These are phyloP conservation scores for Aspergillus leporis DNA, from an alignment of 495 filamentous ascomycete species.

Conservation along the genomic window DNA sequence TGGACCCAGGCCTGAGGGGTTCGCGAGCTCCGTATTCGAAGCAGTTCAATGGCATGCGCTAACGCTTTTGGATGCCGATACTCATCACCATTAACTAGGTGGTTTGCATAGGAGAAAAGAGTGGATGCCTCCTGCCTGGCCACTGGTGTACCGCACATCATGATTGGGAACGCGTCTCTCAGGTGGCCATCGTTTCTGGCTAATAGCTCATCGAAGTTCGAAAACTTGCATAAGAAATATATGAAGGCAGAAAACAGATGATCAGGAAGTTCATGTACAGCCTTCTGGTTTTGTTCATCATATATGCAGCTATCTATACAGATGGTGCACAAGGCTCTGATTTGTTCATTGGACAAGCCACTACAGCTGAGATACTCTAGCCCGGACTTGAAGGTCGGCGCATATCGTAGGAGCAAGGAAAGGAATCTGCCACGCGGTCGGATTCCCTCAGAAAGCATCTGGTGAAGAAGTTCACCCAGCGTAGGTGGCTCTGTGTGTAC, in stretches of 20 bases:
- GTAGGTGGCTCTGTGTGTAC: slow-evolving; percentile 56
- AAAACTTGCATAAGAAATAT: slow-evolving; percentile 41
- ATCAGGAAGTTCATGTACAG: slow-evolving; percentile 35
- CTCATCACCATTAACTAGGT: slow-evolving; percentile 10
- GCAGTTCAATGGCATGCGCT: slow-evolving; percentile 45
- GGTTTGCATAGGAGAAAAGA: slow-evolving; percentile 24
- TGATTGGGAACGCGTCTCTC: slow-evolving; percentile 34
- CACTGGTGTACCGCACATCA: slow-evolving; percentile 16
- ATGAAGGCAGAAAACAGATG: slow-evolving; percentile 52
- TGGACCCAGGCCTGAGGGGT: slow-evolving; percentile 43
- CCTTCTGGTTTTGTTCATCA: slow-evolving; percentile 17
- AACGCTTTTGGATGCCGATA: slow-evolving; percentile 33
- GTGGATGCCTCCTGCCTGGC: slow-evolving; percentile 15
- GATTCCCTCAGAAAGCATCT: slow-evolving; percentile 53
- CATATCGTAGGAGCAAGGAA: slow-evolving; percentile 47
- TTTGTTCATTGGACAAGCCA: slow-evolving; percentile 33
- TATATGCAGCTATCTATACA: slow-evolving; percentile 19
- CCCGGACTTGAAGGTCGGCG: slow-evolving; percentile 37
- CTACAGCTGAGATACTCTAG: slow-evolving; percentile 44
- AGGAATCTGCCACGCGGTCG: slow-evolving; percentile 44
- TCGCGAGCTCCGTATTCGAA: slow-evolving; percentile 31
- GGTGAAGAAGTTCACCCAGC: slow-evolving; percentile 50
- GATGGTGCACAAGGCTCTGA: slow-evolving; percentile 35
- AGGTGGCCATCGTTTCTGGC: slow-evolving; percentile 27
- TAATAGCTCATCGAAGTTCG: slow-evolving; percentile 12